Evolutionary conservation across 2,329 filamentous ascomycete genomes (phyloP).

Genomic region (Claviceps digitariae): DNA sequence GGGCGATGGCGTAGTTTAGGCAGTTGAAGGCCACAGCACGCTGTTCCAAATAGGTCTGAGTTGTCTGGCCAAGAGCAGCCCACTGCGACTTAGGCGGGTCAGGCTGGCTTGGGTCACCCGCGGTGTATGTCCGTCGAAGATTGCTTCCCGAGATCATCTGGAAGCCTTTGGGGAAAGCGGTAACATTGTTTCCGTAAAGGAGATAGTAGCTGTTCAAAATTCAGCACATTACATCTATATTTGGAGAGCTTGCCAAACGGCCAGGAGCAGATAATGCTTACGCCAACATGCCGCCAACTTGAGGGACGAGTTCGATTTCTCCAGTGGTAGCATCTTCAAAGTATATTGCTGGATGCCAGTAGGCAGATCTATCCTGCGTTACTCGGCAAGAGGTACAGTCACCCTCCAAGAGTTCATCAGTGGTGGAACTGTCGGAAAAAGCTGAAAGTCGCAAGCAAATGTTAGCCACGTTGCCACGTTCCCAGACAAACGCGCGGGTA

Average conservation of each 20-base stretch:
- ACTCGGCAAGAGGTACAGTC: conserved; percentile 74
- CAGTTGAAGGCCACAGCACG: conserved; percentile 93
- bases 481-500: neutral
- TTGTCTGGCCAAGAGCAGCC: conserved; percentile 46
- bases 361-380: conserved; percentile 70
- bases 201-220: conserved; percentile 60
- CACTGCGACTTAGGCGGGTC: conserved; percentile 58
- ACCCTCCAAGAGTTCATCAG: conserved; percentile 41
- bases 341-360: conserved; percentile 72
- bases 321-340: conserved; percentile 55
- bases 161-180: conserved; percentile 64
- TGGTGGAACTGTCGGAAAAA: conserved; percentile 46
- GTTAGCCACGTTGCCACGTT: neutral
- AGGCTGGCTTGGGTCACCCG: conserved; percentile 50
- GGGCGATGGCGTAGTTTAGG: conserved; percentile 55
- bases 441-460: conserved; percentile 28
- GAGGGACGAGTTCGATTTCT: conserved; percentile 52
- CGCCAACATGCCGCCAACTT: conserved; percentile 75
- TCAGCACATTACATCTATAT: neutral
- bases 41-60: conserved; percentile 56
- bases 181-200: conserved; percentile 49
- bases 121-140: conserved; percentile 53
- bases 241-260: neutral
- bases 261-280: conserved; percentile 32
- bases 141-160: conserved; percentile 70